These are phyloP conservation scores for Pythium rishiriense DNA, from an alignment of 352 stramenopile species.

Conservation along the genomic window DNA sequence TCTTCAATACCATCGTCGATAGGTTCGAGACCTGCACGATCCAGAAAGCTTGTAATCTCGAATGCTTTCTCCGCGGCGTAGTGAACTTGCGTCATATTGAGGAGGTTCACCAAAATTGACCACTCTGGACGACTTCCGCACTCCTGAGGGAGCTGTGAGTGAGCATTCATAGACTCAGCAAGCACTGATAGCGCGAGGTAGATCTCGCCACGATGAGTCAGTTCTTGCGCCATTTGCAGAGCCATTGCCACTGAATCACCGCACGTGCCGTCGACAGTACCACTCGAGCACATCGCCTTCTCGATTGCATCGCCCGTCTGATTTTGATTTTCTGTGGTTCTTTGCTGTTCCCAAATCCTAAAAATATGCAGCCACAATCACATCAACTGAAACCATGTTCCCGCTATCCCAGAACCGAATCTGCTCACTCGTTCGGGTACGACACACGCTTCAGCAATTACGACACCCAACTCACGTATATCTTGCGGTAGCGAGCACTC, in stretches of 20 bases:
- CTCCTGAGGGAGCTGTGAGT: neutral
- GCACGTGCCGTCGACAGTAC: neutral
- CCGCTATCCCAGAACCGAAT: conserved; percentile 1
- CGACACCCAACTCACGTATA: too few species aligned
- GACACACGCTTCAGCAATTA: too few species aligned
- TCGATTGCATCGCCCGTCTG: neutral
- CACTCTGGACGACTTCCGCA: neutral
- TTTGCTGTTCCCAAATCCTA: neutral
- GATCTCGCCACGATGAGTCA: conserved; percentile 12
- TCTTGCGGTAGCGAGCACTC: too few species aligned
- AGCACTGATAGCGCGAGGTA: conserved; percentile 11
- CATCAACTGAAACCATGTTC: neutral
- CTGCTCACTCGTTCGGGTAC: too few species aligned
- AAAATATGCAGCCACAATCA: too few species aligned
- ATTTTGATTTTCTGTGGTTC: neutral
- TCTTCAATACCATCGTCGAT: too few species aligned
- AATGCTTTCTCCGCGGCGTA: conserved; percentile 17
- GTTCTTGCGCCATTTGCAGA: neutral
- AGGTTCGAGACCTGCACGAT: conserved; percentile 9
- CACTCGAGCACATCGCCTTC: neutral
- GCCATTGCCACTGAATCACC: neutral
- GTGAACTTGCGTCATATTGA: conserved; percentile 6
- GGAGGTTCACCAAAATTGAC: conserved; percentile 6
- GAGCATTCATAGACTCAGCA: neutral
- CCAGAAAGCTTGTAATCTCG: conserved; percentile 16